Conservation (phyloP, 1,284 basidiomycete species). For the Tausonia pullulans region DNA sequence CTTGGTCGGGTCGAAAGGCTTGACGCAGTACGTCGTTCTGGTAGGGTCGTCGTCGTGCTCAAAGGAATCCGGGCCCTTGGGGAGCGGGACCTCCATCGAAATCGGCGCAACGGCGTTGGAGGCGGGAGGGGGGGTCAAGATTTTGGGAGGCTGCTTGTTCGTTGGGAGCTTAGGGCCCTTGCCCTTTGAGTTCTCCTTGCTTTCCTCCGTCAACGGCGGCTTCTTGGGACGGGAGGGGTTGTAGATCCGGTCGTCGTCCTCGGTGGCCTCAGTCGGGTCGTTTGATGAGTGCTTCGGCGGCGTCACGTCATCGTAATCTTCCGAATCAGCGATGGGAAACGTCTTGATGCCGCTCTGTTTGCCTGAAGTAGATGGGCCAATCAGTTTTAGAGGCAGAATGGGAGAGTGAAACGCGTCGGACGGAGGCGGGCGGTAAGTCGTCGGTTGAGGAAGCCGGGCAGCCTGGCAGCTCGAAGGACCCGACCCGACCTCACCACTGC, state of each 20-base stretch:
- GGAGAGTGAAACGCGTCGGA: too few species aligned
- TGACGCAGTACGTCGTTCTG: conserved; percentile 45
- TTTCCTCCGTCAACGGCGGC: conserved; percentile 13
- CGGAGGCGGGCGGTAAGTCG: too few species aligned
- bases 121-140: too few species aligned
- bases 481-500: background rate
- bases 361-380: conserved; percentile 15
- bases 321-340: background rate
- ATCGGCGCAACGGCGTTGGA: background rate
- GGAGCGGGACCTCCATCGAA: background rate
- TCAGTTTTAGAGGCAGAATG: too few species aligned
- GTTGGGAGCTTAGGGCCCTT: background rate
- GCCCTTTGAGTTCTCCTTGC: conserved; percentile 6
- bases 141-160: background rate
- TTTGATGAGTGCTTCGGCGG: background rate
- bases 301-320: conserved; percentile 5
- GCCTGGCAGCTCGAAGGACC: background rate
- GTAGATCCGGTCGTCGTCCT: conserved; percentile 18
- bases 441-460: too few species aligned
- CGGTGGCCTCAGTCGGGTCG: conserved; percentile 22
- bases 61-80: conserved; percentile 27
- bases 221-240: conserved; percentile 14
- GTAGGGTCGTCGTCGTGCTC: conserved; percentile 32
- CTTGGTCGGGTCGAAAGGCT: conserved; percentile 39
- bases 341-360: conserved; percentile 21